Conservation (phyloP, 768 basidiomycete species). For the Lentinula sp. region DNA sequence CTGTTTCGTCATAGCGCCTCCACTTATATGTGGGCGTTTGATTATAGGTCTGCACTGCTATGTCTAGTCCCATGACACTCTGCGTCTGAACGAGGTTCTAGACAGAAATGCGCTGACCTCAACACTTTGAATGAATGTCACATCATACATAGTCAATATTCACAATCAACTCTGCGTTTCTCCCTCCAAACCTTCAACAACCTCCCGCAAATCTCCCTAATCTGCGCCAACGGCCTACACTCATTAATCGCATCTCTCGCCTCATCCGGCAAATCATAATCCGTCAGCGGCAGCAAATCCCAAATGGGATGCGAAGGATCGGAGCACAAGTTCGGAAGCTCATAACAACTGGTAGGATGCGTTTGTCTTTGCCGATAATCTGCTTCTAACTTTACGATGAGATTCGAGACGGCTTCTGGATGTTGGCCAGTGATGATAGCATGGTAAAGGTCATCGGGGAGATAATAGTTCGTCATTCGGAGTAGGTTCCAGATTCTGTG, state of each 20-base stretch:
- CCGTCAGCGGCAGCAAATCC: neutral
- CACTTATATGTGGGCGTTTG: too few relatives aligned
- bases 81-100: too few relatives aligned
- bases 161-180: neutral
- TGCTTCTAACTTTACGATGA: neutral
- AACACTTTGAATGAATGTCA: too few relatives aligned
- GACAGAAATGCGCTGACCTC: too few relatives aligned
- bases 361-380: neutral
- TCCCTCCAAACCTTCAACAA: neutral
- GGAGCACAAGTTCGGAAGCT: neutral
- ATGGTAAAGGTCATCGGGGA: neutral
- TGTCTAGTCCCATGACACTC: too few relatives aligned
- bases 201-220: neutral
- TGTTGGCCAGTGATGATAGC: neutral
- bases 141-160: neutral
- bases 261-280: neutral
- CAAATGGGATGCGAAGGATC: neutral
- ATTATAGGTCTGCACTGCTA: too few relatives aligned
- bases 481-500: neutral
- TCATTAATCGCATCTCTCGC: neutral
- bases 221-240: neutral
- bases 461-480: neutral
- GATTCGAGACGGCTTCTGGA: neutral
- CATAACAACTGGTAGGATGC: neutral
- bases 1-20: neutral